These are phyloP conservation scores for Ostreobium quekettii DNA, from an alignment of 139 green algal species.

Conservation along the genomic window DNA sequence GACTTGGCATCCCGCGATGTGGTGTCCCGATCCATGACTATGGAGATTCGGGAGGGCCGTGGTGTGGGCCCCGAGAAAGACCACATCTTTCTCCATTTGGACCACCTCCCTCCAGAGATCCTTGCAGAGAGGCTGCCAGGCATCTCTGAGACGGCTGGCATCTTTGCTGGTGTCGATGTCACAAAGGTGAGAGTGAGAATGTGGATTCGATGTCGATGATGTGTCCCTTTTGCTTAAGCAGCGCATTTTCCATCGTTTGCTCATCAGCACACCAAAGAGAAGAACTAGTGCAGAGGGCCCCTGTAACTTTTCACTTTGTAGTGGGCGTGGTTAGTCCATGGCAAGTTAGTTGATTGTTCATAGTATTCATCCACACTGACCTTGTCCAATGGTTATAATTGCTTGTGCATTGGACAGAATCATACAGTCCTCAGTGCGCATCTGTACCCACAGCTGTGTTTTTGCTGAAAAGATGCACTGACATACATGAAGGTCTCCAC, in stretches of 20 bases:
- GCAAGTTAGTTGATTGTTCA: too few species aligned
- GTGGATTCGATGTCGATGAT: neutral
- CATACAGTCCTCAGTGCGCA: too few species aligned
- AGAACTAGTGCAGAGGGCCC: too few species aligned
- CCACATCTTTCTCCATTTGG: slow-evolving; percentile 98
- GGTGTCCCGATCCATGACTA: slow-evolving; percentile 87
- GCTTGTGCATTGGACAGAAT: too few species aligned
- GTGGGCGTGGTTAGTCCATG: too few species aligned
- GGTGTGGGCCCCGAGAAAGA: slow-evolving; percentile 73
- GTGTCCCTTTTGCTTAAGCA: neutral
- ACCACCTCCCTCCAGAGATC: slow-evolving; percentile 94
- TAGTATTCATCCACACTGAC: too few species aligned
- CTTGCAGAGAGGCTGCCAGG: slow-evolving; percentile 93
- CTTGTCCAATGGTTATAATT: too few species aligned
- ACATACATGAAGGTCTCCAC: too few species aligned
- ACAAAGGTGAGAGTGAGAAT: slow-evolving; percentile 61
- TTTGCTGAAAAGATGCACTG: too few species aligned
- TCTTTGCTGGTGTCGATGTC: slow-evolving; percentile 96
- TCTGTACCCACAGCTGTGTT: too few species aligned
- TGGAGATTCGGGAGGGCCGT: slow-evolving; percentile 88
- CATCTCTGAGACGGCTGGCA: slow-evolving; percentile 96
- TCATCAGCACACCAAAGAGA: too few species aligned
- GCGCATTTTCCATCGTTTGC: neutral
- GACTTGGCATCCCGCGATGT: slow-evolving; percentile 96
- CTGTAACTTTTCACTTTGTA: too few species aligned